Base-by-base conservation (phyloP, 2,329 filamentous ascomycete species). In the Aaosphaeria pasadenensis region DNA sequence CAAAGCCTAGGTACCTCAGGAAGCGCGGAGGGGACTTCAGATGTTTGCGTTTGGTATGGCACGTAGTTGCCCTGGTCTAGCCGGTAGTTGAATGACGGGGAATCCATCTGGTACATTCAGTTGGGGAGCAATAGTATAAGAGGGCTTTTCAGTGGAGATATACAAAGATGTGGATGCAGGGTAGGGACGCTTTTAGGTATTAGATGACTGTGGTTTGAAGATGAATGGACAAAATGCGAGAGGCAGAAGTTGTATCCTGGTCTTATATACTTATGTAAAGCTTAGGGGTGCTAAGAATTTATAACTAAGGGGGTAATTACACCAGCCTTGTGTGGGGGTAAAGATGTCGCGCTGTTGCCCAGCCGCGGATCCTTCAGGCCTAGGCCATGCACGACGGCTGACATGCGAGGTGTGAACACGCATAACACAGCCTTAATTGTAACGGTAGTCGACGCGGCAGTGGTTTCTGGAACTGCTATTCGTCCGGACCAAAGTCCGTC, bases 1-100 rank as follows among this genome's bases (percentile, higher is more conserved):
- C 62, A 70, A 32, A 71, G 56, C 47, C 69, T 72, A 3, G 69
- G 63, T 17, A 70, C 63, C 53, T 68, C 68, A 17, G 66, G 58
- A 6, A 69, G 56, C 46, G 69, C 67, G 6, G 63, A 61, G 6
- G 64, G 59, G 38, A 68, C 48, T 33, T 71, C 64, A 35, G 66
- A 70, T 41, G 67, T 51, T 13, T 55, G 54, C 6, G 59, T 60
- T n/a, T n/a, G n/a, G 28, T 62, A 51, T 6, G 65, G 60, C 45
- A 65, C 51, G 46, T 66, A 69, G 47, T 59, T 61, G 46, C 59
- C 58, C 49, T 69, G 67, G n/a, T 57, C 58, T 52, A 67, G 54
- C 67, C 67, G 71, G 45, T 69, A 69, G 38, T 69, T 60, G 43
- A 63, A 68, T 28, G 60, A 60, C 49, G 68, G 65, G 7, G 66